Conservation (phyloP, 1,284 basidiomycete genomes). For the Trichosporon inkin region DNA sequence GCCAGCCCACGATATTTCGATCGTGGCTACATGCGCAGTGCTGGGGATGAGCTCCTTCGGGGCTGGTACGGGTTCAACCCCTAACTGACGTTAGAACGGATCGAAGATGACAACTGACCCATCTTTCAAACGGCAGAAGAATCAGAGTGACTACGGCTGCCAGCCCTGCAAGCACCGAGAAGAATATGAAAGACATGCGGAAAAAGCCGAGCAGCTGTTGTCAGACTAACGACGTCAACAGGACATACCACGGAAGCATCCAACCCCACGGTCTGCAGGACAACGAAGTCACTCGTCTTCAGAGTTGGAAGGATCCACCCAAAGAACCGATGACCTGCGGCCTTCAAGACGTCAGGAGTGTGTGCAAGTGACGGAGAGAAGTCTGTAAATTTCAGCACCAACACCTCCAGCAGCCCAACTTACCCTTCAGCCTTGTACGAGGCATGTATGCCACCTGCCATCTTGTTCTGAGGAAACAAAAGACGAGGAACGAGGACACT, state of each 20-base stretch:
- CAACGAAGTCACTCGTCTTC: slow-evolving; percentile 80
- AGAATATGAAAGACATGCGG: slow-evolving; percentile 84
- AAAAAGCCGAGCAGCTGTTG: slow-evolving; percentile 83
- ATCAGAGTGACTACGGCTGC: slow-evolving; percentile 54
- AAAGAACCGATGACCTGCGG: slow-evolving; percentile 58
- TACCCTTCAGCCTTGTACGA: slow-evolving; percentile 88
- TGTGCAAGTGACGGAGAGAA: slow-evolving; percentile 42
- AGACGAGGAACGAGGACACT: slow-evolving; percentile 71
- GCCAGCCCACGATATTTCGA: neutral
- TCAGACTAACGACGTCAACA: slow-evolving; percentile 13
- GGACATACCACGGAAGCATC: slow-evolving; percentile 81
- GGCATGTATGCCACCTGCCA: slow-evolving; percentile 90
- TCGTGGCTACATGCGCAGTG: slow-evolving; percentile 11
- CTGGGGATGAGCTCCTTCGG: slow-evolving; percentile 4
- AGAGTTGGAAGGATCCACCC: slow-evolving; percentile 94
- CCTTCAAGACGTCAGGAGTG: slow-evolving; percentile 29
- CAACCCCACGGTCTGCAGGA: slow-evolving; percentile 93
- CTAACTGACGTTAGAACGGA: slow-evolving; percentile 52
- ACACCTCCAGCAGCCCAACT: slow-evolving; percentile 20
- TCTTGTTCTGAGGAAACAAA: slow-evolving; percentile 78
- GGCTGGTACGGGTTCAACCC: slow-evolving; percentile 9
- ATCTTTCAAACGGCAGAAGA: slow-evolving; percentile 77
- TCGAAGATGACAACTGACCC: slow-evolving; percentile 24
- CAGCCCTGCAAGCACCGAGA: slow-evolving; percentile 66
- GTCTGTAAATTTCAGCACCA: slow-evolving; percentile 25